phyloP scores from a whole-genome alignment of 2,329 filamentous ascomycete genomes.

The Cordyceps farinosa region DNA sequence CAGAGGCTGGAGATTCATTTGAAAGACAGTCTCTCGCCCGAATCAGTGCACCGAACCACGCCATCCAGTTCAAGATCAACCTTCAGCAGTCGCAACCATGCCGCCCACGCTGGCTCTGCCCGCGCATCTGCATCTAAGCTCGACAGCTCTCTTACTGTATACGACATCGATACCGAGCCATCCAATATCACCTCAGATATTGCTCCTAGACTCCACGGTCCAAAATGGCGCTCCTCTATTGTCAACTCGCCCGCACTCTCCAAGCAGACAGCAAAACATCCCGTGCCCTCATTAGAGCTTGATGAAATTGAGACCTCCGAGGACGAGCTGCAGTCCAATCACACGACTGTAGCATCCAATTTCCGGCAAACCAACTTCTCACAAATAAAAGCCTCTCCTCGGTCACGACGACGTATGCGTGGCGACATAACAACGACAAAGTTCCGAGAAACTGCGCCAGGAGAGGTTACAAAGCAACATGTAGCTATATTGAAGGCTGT shows the following conservation, averaged over 20 bases:
- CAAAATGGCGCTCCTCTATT: not conserved
- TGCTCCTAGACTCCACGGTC: not conserved
- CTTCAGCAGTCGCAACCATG: not conserved
- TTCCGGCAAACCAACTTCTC: conserved; percentile 12
- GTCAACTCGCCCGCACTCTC: not conserved
- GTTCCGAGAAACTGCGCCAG: not conserved
- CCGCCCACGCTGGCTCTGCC: not conserved
- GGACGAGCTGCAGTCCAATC: conserved; percentile 18
- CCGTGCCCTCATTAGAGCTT: not conserved
- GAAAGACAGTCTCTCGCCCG: not conserved
- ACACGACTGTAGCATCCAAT: not conserved
- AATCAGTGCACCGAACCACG: not conserved
- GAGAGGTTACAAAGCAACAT: not conserved
- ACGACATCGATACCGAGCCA: not conserved
- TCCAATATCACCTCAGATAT: conserved; percentile 5
- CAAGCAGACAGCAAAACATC: not conserved
- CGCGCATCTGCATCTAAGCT: not conserved
- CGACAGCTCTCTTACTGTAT: not conserved
- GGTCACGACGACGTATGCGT: not conserved
- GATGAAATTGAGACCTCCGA: conserved; percentile 15
- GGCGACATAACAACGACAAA: conserved; percentile 6
- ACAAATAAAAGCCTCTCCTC: conserved; percentile 1
- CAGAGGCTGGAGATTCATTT: conserved; percentile 19
- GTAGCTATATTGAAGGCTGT: conserved; percentile 9
- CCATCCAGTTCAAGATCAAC: not conserved